Conservation (phyloP, 2,329 filamentous ascomycete species). For the Claviceps arundinis region DNA sequence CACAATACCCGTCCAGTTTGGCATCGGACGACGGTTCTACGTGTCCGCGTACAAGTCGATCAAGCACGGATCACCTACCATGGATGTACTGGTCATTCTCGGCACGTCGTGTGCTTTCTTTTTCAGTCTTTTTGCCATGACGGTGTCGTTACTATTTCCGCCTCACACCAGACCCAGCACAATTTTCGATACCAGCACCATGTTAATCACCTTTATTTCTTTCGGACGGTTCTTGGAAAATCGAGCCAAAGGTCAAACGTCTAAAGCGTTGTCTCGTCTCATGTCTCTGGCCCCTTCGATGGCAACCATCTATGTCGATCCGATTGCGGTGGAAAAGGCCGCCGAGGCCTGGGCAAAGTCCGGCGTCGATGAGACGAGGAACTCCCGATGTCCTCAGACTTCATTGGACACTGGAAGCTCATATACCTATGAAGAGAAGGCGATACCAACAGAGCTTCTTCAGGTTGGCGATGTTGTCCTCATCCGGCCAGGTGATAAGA, state of each 20-base stretch:
- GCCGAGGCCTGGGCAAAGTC: conserved; percentile 57
- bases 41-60: conserved; percentile 84
- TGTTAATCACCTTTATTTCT: conserved; percentile 93
- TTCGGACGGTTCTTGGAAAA: conserved; percentile 89
- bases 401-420: conserved; percentile 28
- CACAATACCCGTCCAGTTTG: conserved; percentile 91
- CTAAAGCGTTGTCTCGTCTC: conserved; percentile 77
- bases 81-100: conserved; percentile 91
- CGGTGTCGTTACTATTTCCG: conserved; percentile 60
- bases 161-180: conserved; percentile 74
- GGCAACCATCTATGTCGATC: conserved; percentile 91
- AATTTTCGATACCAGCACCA: conserved; percentile 94
- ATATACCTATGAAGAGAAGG: conserved; percentile 59
- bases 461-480: conserved; percentile 90
- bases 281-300: conserved; percentile 96
- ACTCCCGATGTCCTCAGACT: conserved; percentile 28
- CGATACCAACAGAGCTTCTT: conserved; percentile 88
- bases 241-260: conserved; percentile 88
- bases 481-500: conserved; percentile 87
- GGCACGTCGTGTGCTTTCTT: conserved; percentile 94
- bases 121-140: conserved; percentile 81
- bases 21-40: conserved; percentile 90
- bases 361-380: conserved; percentile 16
- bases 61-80: conserved; percentile 82
- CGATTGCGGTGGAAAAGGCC: conserved; percentile 83